Conservation (phyloP, 352 stramenopile genomes). For the Pythium vanterpoolii region DNA sequence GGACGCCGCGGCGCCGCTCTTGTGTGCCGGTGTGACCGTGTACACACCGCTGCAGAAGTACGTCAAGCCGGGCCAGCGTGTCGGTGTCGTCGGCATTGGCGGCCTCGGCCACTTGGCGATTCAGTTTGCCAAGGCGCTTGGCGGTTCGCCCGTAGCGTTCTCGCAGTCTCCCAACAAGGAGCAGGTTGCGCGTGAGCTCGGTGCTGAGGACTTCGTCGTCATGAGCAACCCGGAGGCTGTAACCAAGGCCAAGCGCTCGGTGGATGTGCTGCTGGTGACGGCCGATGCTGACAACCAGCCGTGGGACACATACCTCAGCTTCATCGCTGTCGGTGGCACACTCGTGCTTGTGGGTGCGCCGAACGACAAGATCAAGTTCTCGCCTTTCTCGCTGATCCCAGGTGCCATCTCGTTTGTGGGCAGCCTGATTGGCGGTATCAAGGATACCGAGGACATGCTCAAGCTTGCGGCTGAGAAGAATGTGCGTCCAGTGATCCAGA, state of each 20-base stretch:
- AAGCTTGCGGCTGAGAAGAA: not conserved
- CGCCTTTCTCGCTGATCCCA: slow-evolving; percentile 28
- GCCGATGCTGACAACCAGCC: slow-evolving; percentile 30
- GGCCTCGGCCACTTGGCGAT: slow-evolving; percentile 68
- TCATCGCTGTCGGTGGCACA: slow-evolving; percentile 19
- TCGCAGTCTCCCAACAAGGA: slow-evolving; percentile 26
- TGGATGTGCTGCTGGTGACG: slow-evolving; percentile 30
- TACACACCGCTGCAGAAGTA: not conserved
- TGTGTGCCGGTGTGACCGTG: not conserved
- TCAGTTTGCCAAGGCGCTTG: slow-evolving; percentile 58
- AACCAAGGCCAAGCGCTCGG: slow-evolving; percentile 18
- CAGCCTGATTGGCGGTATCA: slow-evolving; percentile 19
- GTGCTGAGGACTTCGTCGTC: slow-evolving; percentile 22
- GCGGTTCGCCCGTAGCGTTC: slow-evolving; percentile 40
- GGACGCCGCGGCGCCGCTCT: not conserved
- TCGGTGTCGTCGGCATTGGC: slow-evolving; percentile 59
- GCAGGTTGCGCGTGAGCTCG: slow-evolving; percentile 15
- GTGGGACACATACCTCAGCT: slow-evolving; percentile 19
- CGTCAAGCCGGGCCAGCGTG: slow-evolving; percentile 23
- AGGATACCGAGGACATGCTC: slow-evolving; percentile 1
- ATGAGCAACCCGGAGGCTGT: not conserved
- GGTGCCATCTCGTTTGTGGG: slow-evolving; percentile 25
- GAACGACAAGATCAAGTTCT: slow-evolving; percentile 4
- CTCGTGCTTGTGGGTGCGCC: slow-evolving; percentile 30
- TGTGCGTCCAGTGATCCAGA: slow-evolving; percentile 1